A percentile compares a stretch with the other conserved stretches of the same genome.
Evolutionary conservation across 495 filamentous ascomycete genomes (phyloP).

Genomic region (Viridothelium virens): DNA sequence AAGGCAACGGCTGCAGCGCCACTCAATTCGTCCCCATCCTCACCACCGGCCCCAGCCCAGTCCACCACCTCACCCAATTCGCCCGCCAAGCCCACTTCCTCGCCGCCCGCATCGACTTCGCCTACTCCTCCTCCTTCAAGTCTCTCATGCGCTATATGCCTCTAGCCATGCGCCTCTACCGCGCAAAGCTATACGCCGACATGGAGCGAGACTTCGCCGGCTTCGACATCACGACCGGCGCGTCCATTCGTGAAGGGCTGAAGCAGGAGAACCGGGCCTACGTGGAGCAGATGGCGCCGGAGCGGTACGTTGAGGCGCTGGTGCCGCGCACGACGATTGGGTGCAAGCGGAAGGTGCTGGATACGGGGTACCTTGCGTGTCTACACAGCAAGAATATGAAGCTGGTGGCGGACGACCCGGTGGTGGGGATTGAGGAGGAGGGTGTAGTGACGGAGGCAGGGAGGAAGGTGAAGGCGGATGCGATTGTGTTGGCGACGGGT

Average conservation of each 20-base stretch:
- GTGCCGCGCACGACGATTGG: constrained; percentile 29
- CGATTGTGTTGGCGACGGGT: constrained; percentile 31
- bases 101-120: constrained; percentile 25
- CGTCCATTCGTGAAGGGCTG: constrained; percentile 19
- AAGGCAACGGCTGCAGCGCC: constrained; percentile 30
- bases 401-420: constrained; percentile 26
- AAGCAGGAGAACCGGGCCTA: constrained; percentile 27
- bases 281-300: constrained; percentile 27
- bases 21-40: constrained; percentile 33
- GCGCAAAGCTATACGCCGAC: constrained; percentile 25
- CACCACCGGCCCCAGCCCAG: constrained; percentile 15
- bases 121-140: constrained; percentile 28
- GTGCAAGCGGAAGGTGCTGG: constrained; percentile 32
- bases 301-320: constrained; percentile 29
- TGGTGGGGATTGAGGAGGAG: constrained; percentile 21
- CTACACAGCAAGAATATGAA: constrained; percentile 29
- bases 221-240: constrained; percentile 27
- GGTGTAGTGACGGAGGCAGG: constrained; percentile 24
- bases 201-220: constrained; percentile 31
- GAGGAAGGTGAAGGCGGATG: constrained; percentile 27
- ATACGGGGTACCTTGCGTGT: constrained; percentile 29
- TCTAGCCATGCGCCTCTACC: constrained; percentile 29
- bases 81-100: constrained; percentile 28
- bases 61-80: constrained; percentile 29
- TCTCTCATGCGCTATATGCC: constrained; percentile 28